Conservation (phyloP, 345 rosid genomes). For the Xanthoceras sorbifolium region DNA sequence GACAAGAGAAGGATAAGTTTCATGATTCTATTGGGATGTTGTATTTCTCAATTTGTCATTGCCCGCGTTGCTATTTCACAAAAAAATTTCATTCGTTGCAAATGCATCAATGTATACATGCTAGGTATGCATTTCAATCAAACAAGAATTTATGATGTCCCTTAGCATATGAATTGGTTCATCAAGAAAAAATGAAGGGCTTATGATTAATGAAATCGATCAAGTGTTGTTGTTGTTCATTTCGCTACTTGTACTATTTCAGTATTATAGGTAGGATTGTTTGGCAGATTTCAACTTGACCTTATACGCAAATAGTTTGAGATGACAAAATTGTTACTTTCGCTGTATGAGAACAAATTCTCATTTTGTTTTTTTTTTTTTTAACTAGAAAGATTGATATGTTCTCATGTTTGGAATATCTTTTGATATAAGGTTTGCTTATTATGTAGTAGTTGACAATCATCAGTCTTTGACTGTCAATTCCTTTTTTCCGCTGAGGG, state of each 20-base stretch:
- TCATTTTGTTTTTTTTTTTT: no score
- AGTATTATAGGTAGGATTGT: background rate
- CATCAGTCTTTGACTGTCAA: no score
- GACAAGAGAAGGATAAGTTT: background rate
- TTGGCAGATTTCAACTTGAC: background rate
- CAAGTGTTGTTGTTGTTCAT: background rate
- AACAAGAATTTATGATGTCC: background rate
- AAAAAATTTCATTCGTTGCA: constrained; percentile 19
- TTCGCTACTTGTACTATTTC: no score
- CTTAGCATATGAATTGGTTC: constrained; percentile 7
- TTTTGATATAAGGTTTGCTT: background rate
- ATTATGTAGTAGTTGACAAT: no score
- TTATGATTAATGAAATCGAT: background rate
- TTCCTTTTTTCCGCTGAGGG: no score
- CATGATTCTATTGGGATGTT: constrained; percentile 3
- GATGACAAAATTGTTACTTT: no score
- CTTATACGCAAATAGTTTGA: no score
- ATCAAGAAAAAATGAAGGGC: constrained; percentile 7
- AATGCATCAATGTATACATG: constrained; percentile 13
- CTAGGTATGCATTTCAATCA: constrained; percentile 19
- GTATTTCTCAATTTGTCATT: background rate
- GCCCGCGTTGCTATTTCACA: constrained; percentile 5
- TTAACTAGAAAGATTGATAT: background rate
- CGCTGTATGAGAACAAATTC: background rate
- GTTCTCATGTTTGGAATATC: background rate